Evolutionary conservation across 2,329 filamentous ascomycete species (phyloP).

Genomic region (Moelleriella libera): DNA sequence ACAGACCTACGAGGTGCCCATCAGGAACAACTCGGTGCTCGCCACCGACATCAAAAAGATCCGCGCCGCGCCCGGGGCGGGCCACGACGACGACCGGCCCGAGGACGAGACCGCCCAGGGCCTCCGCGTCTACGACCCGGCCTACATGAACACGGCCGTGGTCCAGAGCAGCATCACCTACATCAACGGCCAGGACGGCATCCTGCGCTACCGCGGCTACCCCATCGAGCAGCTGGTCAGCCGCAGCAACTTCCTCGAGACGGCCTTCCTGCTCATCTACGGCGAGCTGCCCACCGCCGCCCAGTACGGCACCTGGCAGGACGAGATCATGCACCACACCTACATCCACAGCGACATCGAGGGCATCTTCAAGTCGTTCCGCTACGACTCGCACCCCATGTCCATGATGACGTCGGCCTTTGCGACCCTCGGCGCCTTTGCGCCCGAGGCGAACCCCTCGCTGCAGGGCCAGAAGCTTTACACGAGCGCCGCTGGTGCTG

Average conservation of each 20-base stretch:
- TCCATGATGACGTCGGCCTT: conserved; percentile 35
- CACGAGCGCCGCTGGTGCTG: conserved; percentile 7
- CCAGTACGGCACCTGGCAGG: conserved; percentile 26
- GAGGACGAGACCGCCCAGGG: conserved; percentile 34
- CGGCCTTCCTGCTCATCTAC: conserved; percentile 35
- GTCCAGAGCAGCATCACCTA: conserved; percentile 35
- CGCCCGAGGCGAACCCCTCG: conserved; percentile 34
- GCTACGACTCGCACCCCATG: conserved; percentile 38
- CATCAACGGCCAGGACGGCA: conserved; percentile 36
- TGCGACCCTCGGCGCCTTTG: conserved; percentile 32
- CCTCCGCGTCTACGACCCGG: conserved; percentile 35
- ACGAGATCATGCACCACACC: conserved; percentile 36
- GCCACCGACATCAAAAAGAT: conserved; percentile 39
- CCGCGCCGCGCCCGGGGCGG: conserved; percentile 17
- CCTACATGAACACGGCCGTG: conserved; percentile 38
- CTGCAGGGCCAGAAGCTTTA: conserved; percentile 35
- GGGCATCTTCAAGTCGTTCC: conserved; percentile 35
- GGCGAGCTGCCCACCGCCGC: conserved; percentile 30
- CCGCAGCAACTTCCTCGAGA: conserved; percentile 34
- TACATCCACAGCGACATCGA: conserved; percentile 34
- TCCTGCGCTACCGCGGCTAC: conserved; percentile 36
- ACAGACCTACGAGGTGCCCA: conserved; percentile 32
- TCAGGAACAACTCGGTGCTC: conserved; percentile 31
- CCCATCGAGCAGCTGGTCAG: conserved; percentile 35
- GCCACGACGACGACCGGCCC: conserved; percentile 13